Evolutionary conservation across 768 basidiomycete species (phyloP).

Genomic region (Pleurotus salmoneostramineus): DNA sequence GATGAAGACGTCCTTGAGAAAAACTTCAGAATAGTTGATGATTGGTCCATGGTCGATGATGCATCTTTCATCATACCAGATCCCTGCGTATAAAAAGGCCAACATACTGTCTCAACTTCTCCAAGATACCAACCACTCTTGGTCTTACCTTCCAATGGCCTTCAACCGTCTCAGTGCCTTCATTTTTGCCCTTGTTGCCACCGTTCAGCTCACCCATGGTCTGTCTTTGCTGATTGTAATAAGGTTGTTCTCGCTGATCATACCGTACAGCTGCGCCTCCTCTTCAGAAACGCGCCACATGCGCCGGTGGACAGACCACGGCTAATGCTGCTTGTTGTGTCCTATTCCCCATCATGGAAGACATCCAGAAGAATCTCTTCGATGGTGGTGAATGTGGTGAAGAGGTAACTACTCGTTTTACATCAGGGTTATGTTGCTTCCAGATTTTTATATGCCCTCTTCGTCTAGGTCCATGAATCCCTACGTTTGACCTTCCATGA

Average conservation of each 20-base stretch:
- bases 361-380: slow-evolving; percentile 20
- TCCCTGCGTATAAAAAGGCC: not conserved
- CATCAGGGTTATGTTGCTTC: too few species aligned
- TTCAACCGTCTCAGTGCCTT: slow-evolving; percentile 2
- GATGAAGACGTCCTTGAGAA: not conserved
- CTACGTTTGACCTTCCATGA: slow-evolving; percentile 37
- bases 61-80: not conserved
- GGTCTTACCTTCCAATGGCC: not conserved
- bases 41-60: not conserved
- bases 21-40: not conserved
- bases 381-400: slow-evolving; percentile 25
- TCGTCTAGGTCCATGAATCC: slow-evolving; percentile 19
- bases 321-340: slow-evolving; percentile 23
- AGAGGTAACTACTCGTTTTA: slow-evolving; percentile 12
- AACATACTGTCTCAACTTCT: not conserved
- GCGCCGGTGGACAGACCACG: slow-evolving; percentile 24
- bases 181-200: slow-evolving; percentile 1
- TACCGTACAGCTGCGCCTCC: not conserved
- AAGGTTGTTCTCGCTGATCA: not conserved
- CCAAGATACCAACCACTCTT: not conserved
- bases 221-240: not conserved
- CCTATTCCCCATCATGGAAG: slow-evolving; percentile 20
- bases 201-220: not conserved
- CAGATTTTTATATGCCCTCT: too few species aligned
- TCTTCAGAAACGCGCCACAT: slow-evolving; percentile 18